Conservation (phyloP, 78 protist genomes). For the Emiliania huxleyi region DNA sequence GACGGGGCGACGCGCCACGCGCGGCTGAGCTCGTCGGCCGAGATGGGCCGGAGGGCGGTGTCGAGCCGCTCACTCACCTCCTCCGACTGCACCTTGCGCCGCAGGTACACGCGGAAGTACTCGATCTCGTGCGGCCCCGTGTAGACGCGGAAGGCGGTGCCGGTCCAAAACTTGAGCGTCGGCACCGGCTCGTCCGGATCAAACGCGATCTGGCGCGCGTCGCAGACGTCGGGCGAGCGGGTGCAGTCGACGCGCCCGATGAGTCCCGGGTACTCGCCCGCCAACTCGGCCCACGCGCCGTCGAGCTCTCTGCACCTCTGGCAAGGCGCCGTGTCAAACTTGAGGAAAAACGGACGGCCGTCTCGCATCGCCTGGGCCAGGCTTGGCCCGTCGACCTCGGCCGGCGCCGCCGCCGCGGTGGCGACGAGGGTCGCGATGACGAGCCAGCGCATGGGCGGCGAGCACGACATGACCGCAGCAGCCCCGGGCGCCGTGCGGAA, state of each 20-base stretch:
- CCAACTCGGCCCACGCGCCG: not conserved
- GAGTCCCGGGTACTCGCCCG: not conserved
- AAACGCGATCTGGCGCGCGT: not conserved
- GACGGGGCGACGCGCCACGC: not conserved
- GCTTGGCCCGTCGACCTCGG: too few species aligned
- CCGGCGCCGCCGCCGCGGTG: too few species aligned
- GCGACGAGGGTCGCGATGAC: too few species aligned
- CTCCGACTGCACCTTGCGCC: not conserved
- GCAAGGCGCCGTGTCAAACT: not conserved
- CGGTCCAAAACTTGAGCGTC: not conserved
- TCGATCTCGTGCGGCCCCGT: not conserved
- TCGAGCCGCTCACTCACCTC: not conserved
- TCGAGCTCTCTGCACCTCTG: not conserved
- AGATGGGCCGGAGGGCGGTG: not conserved
- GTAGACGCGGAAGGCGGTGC: not conserved
- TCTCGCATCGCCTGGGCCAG: too few species aligned
- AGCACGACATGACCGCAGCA: too few species aligned
- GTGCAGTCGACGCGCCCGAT: not conserved
- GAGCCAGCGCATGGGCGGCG: too few species aligned
- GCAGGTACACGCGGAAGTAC: not conserved
- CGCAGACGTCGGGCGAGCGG: not conserved
- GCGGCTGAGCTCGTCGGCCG: not conserved
- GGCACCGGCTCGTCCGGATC: not conserved
- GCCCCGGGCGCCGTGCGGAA: too few species aligned
- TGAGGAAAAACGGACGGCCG: too few species aligned